A percentile compares a stretch with the other conserved stretches of the same genome.
phyloP scores from a whole-genome alignment of 768 basidiomycete species.

The Amanita subjunquillea region DNA sequence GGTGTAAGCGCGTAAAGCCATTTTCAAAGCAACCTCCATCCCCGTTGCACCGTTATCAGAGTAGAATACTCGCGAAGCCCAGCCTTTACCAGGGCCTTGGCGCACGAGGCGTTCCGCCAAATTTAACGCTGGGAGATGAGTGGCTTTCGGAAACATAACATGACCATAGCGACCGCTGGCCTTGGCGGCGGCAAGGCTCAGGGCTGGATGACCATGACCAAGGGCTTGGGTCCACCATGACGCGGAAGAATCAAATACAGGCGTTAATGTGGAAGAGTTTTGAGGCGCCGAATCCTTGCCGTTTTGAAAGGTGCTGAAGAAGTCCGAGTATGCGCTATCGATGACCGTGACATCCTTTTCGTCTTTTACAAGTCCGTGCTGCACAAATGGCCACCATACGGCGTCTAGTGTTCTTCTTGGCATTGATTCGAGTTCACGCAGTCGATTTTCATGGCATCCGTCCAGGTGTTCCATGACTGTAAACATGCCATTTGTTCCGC shows the following conservation, averaged over 20 bases:
- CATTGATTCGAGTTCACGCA: slow-evolving; percentile 72
- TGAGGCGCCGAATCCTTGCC: slow-evolving; percentile 7
- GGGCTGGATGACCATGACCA: slow-evolving; percentile 68
- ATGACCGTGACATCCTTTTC: slow-evolving; percentile 79
- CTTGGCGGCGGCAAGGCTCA: slow-evolving; percentile 79
- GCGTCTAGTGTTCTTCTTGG: slow-evolving; percentile 63
- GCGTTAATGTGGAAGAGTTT: slow-evolving; percentile 24
- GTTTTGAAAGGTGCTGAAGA: slow-evolving; percentile 65
- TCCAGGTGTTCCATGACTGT: slow-evolving; percentile 51
- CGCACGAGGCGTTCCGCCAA: slow-evolving; percentile 73
- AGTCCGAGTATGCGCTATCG: slow-evolving; percentile 82
- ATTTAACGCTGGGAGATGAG: slow-evolving; percentile 74
- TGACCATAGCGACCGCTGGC: slow-evolving; percentile 94
- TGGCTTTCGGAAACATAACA: slow-evolving; percentile 90
- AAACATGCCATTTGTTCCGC: slow-evolving; percentile 27
- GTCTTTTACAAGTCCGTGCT: slow-evolving; percentile 64
- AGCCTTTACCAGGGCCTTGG: slow-evolving; percentile 74
- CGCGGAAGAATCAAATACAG: slow-evolving; percentile 83
- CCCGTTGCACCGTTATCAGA: slow-evolving; percentile 94
- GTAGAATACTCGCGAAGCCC: slow-evolving; percentile 89
- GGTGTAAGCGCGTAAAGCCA: slow-evolving; percentile 75
- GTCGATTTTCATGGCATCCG: slow-evolving; percentile 46
- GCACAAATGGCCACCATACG: slow-evolving; percentile 98
- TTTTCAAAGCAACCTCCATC: slow-evolving; percentile 96
- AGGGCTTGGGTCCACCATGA: slow-evolving; percentile 98